Conservation (phyloP, 106 monocot genomes). For the Vanilla planifolia region DNA sequence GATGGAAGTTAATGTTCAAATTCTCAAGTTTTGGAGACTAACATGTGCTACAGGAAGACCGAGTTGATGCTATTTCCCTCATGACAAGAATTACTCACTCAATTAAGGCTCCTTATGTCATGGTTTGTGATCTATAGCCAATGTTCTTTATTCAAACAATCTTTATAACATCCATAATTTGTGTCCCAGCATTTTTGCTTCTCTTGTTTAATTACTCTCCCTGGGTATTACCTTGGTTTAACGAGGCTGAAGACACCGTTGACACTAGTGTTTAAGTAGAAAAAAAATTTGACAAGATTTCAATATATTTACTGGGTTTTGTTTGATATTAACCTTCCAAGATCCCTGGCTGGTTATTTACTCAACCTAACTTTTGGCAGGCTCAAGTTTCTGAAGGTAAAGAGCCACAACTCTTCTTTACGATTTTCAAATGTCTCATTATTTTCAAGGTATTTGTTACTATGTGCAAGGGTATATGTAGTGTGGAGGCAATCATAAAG, state of each 20-base stretch:
- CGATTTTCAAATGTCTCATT: slow-evolving; percentile 29
- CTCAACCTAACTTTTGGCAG: slow-evolving; percentile 15
- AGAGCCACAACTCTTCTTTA: slow-evolving; percentile 44
- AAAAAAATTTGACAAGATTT: neutral
- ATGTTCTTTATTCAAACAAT: neutral
- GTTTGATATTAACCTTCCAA: neutral
- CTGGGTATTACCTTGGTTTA: neutral
- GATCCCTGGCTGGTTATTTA: neutral
- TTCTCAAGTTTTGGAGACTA: neutral
- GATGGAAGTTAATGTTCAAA: neutral
- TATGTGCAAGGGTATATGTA: neutral
- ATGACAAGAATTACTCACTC: slow-evolving; percentile 27
- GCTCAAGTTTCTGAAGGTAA: slow-evolving; percentile 43
- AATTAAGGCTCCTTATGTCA: slow-evolving; percentile 27
- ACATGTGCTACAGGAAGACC: slow-evolving; percentile 36
- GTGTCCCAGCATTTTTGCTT: neutral
- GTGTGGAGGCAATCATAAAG: neutral
- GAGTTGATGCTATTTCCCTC: slow-evolving; percentile 16
- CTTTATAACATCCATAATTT: neutral
- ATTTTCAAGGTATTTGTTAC: slow-evolving; percentile 29
- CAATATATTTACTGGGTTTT: neutral
- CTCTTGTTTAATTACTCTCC: neutral
- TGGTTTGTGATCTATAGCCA: slow-evolving; percentile 16
- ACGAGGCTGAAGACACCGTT: neutral
- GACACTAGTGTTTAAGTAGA: neutral